Evolutionary conservation across 2,329 filamentous ascomycete genomes (phyloP).

Genomic region (Trichoderma sp.): DNA sequence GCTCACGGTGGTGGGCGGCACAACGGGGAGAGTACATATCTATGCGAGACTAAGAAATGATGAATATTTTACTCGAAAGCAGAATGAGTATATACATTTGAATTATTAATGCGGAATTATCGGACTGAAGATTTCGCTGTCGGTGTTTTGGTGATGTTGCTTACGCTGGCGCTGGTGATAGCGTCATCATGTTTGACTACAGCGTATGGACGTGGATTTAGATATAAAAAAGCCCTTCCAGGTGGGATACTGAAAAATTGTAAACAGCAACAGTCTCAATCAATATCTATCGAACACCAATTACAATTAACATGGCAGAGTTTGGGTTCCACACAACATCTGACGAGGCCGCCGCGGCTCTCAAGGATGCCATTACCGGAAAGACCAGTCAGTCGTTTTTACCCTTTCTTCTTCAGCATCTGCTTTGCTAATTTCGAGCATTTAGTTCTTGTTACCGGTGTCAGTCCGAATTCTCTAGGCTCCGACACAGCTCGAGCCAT

Average conservation of each 20-base stretch:
- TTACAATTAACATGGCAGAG: neutral
- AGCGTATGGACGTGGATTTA: neutral
- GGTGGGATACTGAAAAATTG: neutral
- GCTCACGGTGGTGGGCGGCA: conserved; percentile 5
- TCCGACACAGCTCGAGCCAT: conserved; percentile 37
- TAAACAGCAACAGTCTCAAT: neutral
- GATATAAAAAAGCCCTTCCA: neutral
- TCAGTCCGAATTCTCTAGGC: conserved; percentile 40
- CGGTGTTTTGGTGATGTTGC: neutral
- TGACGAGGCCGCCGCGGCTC: neutral
- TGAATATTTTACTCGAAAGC: neutral
- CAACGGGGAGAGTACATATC: neutral
- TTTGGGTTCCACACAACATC: conserved; percentile 1
- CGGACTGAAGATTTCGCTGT: neutral
- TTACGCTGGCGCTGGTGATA: neutral
- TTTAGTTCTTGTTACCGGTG: conserved; percentile 38
- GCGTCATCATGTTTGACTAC: neutral
- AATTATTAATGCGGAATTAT: neutral
- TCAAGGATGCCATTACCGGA: neutral
- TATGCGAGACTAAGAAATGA: neutral
- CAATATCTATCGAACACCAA: neutral
- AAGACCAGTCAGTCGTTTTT: neutral
- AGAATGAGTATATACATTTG: neutral
- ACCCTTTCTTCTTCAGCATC: neutral
- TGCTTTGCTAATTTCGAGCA: neutral